Conservation (phyloP, 148 eudicot genomes). For the Fallopia convolvulus region DNA sequence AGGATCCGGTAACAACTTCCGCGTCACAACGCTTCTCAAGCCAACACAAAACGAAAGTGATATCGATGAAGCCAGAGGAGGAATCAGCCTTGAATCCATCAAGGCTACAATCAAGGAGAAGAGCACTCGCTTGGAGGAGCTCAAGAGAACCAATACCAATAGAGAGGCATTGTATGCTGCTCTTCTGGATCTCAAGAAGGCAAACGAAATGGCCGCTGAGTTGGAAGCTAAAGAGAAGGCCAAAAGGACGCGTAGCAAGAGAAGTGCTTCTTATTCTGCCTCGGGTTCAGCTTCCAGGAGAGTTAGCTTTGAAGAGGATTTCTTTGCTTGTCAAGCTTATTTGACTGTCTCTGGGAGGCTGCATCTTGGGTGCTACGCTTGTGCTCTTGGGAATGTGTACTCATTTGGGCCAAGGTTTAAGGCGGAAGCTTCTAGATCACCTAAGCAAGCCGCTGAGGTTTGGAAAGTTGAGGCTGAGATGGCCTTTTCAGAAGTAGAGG, state of each 20-base stretch:
- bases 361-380: slow-evolving; percentile 83
- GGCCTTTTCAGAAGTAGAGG: slow-evolving; percentile 86
- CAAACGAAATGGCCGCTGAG: slow-evolving; percentile 42
- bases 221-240: slow-evolving; percentile 47
- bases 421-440: slow-evolving; percentile 49
- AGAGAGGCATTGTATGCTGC: slow-evolving; percentile 67
- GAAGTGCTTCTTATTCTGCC: slow-evolving; percentile 8
- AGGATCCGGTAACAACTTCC: slow-evolving; percentile 52
- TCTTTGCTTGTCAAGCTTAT: slow-evolving; percentile 58
- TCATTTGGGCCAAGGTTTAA: slow-evolving; percentile 82
- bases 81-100: slow-evolving; percentile 40
- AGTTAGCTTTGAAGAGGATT: slow-evolving; percentile 39
- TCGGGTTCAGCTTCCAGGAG: background rate
- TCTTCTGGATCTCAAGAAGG: slow-evolving; percentile 54
- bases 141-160: slow-evolving; percentile 62
- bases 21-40: slow-evolving; percentile 39
- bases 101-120: slow-evolving; percentile 61
- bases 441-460: slow-evolving; percentile 64
- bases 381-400: slow-evolving; percentile 89
- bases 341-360: slow-evolving; percentile 74
- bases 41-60: slow-evolving; percentile 12
- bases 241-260: slow-evolving; percentile 12
- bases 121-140: slow-evolving; percentile 48
- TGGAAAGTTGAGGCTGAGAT: slow-evolving; percentile 90
- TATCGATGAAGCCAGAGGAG: slow-evolving; percentile 11